Evolutionary conservation across 192 early-diverging fungal genomes (phyloP).

Genomic region (Glomus cerebriforme): DNA sequence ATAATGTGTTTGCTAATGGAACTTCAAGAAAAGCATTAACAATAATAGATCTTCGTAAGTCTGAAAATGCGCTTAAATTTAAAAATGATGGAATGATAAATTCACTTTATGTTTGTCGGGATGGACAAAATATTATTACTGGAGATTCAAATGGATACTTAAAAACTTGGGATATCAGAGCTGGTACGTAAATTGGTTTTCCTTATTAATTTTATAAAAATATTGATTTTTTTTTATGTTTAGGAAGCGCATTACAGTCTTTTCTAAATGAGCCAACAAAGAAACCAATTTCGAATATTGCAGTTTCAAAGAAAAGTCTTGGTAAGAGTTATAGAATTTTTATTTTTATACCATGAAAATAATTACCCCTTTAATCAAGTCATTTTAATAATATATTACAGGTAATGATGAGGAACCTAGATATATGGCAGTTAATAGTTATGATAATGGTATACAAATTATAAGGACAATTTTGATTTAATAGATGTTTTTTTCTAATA

Average conservation of each 20-base stretch:
- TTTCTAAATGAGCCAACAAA: slow-evolving; percentile 64
- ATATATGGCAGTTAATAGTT: slow-evolving; percentile 89
- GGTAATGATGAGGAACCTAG: slow-evolving; percentile 64
- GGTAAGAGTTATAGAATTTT: slow-evolving; percentile 25
- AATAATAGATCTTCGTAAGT: slow-evolving; percentile 64
- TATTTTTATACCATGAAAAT: background rate
- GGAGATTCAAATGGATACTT: slow-evolving; percentile 86
- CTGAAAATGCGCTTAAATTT: slow-evolving; percentile 42
- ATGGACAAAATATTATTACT: slow-evolving; percentile 72
- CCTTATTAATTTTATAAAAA: background rate
- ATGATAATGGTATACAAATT: slow-evolving; percentile 77
- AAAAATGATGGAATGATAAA: slow-evolving; percentile 83
- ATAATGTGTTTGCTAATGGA: slow-evolving; percentile 73
- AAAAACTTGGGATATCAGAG: slow-evolving; percentile 92
- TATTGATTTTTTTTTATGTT: background rate
- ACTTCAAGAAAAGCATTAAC: slow-evolving; percentile 74
- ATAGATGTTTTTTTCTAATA: background rate
- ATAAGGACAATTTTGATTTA: background rate
- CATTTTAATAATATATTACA: slow-evolving; percentile 25
- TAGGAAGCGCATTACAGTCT: slow-evolving; percentile 46
- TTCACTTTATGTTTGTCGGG: slow-evolving; percentile 73
- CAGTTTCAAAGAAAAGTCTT: slow-evolving; percentile 47
- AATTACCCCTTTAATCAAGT: background rate
- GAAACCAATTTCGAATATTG: slow-evolving; percentile 79
- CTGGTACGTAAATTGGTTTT: slow-evolving; percentile 44